These are phyloP conservation scores for Microbotryum silenes-acaulis DNA, from an alignment of 1,284 basidiomycete species.

Conservation along the genomic window DNA sequence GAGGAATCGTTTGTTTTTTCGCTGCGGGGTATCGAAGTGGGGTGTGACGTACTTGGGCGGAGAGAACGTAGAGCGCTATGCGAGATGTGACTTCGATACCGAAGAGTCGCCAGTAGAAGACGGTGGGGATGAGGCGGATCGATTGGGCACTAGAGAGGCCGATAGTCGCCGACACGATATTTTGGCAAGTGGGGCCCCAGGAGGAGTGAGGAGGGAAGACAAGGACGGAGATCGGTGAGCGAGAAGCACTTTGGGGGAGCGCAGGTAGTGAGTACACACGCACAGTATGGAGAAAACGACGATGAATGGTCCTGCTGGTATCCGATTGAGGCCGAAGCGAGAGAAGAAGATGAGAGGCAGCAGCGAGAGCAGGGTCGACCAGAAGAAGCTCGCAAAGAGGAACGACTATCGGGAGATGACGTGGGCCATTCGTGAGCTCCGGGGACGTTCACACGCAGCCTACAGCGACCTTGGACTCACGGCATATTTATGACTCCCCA, in stretches of 20 bases:
- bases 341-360: slow-evolving; percentile 56
- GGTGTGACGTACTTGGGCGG: slow-evolving; percentile 1
- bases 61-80: slow-evolving; percentile 17
- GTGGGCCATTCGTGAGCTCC: background rate
- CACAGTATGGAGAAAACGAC: slow-evolving; percentile 61
- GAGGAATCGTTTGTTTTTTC: background rate
- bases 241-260: slow-evolving; percentile 40
- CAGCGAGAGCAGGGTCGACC: slow-evolving; percentile 63
- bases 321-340: slow-evolving; percentile 57
- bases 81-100: slow-evolving; percentile 14
- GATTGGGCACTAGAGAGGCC: slow-evolving; percentile 14
- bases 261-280: slow-evolving; percentile 66
- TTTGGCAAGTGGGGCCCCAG: background rate
- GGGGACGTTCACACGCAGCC: too few relatives aligned
- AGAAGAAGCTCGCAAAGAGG: slow-evolving; percentile 53
- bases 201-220: background rate
- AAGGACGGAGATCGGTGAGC: background rate
- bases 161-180: too few relatives aligned
- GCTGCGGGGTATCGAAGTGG: background rate
- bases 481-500: slow-evolving; percentile 81
- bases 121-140: slow-evolving; percentile 12
- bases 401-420: slow-evolving; percentile 56
- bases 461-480: slow-evolving; percentile 46
- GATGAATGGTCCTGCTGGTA: slow-evolving; percentile 66
- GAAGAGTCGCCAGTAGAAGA: slow-evolving; percentile 25